A percentile compares a stretch with the other conserved stretches of the same genome.
These are phyloP conservation scores for Pythium dissimile DNA, from an alignment of 352 stramenopile species.

Conservation along the genomic window DNA sequence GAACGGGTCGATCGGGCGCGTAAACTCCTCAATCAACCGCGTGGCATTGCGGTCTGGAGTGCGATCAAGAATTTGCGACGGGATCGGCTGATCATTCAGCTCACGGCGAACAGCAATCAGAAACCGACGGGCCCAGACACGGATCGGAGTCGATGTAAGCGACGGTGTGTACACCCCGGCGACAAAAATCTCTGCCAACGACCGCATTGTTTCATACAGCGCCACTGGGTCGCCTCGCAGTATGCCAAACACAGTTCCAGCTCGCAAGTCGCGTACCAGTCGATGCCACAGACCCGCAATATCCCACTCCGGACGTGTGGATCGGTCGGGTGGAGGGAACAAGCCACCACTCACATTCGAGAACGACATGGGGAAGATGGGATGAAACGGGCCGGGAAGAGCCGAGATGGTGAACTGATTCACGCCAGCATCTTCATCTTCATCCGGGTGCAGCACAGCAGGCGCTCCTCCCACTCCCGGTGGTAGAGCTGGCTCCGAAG, in stretches of 20 bases:
- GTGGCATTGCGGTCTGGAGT: slow-evolving; percentile 11
- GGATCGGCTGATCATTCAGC: slow-evolving; percentile 14
- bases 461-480: neutral
- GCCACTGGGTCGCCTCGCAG: slow-evolving; percentile 19
- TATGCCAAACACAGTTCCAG: slow-evolving; percentile 20
- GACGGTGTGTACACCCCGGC: slow-evolving; percentile 24
- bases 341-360: neutral
- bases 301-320: slow-evolving; percentile 19
- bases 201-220: slow-evolving; percentile 23
- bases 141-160: slow-evolving; percentile 21
- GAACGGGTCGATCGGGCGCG: slow-evolving; percentile 26
- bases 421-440: slow-evolving; percentile 1
- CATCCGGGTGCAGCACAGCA: slow-evolving; percentile 10
- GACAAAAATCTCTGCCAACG: slow-evolving; percentile 22
- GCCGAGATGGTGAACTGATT: slow-evolving; percentile 12
- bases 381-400: slow-evolving; percentile 5
- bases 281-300: slow-evolving; percentile 20
- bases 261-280: slow-evolving; percentile 14
- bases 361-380: slow-evolving; percentile 24
- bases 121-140: slow-evolving; percentile 23
- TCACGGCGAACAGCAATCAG: slow-evolving; percentile 21
- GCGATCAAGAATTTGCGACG: slow-evolving; percentile 10
- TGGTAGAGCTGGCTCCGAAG: neutral
- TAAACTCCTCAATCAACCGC: slow-evolving; percentile 23
- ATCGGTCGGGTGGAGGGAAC: slow-evolving; percentile 1